phyloP scores from a whole-genome alignment of 1,284 basidiomycete species.

The Cutaneotrichosporon dermatis region DNA sequence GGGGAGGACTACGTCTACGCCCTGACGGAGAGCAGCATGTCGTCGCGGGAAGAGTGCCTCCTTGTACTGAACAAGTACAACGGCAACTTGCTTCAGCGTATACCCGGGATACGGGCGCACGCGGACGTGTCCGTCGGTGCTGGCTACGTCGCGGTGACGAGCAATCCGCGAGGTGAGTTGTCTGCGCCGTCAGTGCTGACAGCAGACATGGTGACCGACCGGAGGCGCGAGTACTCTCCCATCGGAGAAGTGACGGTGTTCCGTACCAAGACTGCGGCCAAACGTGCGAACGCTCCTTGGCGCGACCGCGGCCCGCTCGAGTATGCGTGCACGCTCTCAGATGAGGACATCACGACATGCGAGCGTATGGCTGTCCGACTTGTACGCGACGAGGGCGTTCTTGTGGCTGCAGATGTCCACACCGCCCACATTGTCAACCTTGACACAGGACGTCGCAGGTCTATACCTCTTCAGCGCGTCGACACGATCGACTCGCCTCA shows the following conservation, averaged over 20 bases:
- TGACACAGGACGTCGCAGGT: not conserved
- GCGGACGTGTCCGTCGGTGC: slow-evolving; percentile 4
- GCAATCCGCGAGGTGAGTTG: not conserved
- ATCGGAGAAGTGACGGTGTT: slow-evolving; percentile 4
- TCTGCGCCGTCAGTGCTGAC: not conserved
- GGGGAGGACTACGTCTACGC: slow-evolving; percentile 8
- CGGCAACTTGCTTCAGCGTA: slow-evolving; percentile 4
- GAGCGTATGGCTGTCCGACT: not conserved
- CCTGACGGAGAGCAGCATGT: not conserved
- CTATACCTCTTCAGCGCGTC: not conserved
- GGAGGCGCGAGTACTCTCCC: not conserved
- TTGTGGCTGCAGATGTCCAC: slow-evolving; percentile 3
- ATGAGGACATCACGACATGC: slow-evolving; percentile 14
- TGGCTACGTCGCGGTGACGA: slow-evolving; percentile 6
- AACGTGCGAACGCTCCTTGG: not conserved
- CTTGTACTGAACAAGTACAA: slow-evolving; percentile 10
- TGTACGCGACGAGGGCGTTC: slow-evolving; percentile 13
- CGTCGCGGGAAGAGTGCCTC: not conserved
- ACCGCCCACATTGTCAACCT: slow-evolving; percentile 1
- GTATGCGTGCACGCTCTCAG: slow-evolving; percentile 25
- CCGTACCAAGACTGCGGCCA: slow-evolving; percentile 4
- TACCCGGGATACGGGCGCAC: not conserved
- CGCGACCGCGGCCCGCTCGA: slow-evolving; percentile 11
- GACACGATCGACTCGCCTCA: not conserved
- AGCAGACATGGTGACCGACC: not conserved